These are phyloP conservation scores for Aaosphaeria arxii DNA, from an alignment of 2,329 filamentous ascomycete species.

Conservation along the genomic window DNA sequence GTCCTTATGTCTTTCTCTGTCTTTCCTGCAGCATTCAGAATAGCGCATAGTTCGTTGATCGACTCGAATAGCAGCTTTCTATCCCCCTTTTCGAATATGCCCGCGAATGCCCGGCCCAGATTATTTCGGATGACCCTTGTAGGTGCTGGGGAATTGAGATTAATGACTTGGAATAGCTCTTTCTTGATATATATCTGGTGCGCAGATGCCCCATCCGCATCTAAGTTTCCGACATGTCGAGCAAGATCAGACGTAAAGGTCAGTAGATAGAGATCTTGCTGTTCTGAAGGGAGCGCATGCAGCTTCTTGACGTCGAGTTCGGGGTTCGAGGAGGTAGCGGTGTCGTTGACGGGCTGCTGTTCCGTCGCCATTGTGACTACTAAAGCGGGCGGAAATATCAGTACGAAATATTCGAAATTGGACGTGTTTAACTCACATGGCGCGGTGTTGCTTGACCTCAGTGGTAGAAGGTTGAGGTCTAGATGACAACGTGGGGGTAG, in stretches of 20 bases:
- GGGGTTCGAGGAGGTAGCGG: slow-evolving; percentile 52
- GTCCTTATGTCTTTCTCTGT: slow-evolving; percentile 72
- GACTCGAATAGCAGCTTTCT: slow-evolving; percentile 91
- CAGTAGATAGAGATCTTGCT: slow-evolving; percentile 91
- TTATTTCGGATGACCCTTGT: slow-evolving; percentile 89
- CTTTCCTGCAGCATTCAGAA: slow-evolving; percentile 69
- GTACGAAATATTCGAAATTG: not conserved
- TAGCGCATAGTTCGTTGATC: slow-evolving; percentile 77
- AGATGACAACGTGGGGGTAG: too few species aligned
- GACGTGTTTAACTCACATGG: slow-evolving; percentile 16
- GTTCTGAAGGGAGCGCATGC: slow-evolving; percentile 83
- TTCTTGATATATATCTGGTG: slow-evolving; percentile 92
- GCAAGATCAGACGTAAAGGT: slow-evolving; percentile 82
- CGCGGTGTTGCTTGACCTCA: slow-evolving; percentile 4
- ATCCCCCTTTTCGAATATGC: slow-evolving; percentile 81
- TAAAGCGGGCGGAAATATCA: slow-evolving; percentile 8
- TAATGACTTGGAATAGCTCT: slow-evolving; percentile 90
- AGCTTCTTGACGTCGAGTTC: slow-evolving; percentile 91
- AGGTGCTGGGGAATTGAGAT: slow-evolving; percentile 74
- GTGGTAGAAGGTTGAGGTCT: too few species aligned
- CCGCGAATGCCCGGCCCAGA: slow-evolving; percentile 77
- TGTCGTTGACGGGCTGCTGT: slow-evolving; percentile 27
- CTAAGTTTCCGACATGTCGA: slow-evolving; percentile 72
- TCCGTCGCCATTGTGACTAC: slow-evolving; percentile 26
- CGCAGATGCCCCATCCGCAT: slow-evolving; percentile 75